phyloP scores from a whole-genome alignment of 2,329 filamentous ascomycete species.

The Beauveria pseudobassiana region DNA sequence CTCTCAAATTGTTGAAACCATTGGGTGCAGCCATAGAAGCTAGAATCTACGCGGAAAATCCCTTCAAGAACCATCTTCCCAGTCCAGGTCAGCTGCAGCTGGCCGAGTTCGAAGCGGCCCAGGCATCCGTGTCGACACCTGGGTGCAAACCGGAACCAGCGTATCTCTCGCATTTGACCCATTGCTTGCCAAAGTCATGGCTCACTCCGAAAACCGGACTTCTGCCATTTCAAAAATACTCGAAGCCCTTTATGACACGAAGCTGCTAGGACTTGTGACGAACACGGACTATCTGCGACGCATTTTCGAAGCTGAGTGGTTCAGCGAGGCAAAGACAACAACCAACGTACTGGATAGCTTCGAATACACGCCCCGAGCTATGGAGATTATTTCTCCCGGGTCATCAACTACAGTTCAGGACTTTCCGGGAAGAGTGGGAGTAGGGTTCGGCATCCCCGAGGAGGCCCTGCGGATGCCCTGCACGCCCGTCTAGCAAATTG shows the following conservation, averaged over 20 bases:
- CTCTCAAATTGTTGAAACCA: constrained; percentile 11
- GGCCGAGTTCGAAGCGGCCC: constrained; percentile 43
- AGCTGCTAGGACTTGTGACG: constrained; percentile 40
- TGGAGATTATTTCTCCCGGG: constrained; percentile 49
- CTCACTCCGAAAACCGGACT: constrained; percentile 31
- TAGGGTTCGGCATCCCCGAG: constrained; percentile 52
- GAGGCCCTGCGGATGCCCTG: constrained; percentile 55
- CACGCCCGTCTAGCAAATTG: constrained; percentile 51
- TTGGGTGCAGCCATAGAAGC: constrained; percentile 30
- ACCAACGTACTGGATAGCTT: constrained; percentile 49
- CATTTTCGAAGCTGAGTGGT: constrained; percentile 39
- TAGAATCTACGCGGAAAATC: constrained; percentile 41
- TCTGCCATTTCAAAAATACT: constrained; percentile 37
- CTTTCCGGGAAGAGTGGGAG: constrained; percentile 45
- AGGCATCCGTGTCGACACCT: constrained; percentile 53
- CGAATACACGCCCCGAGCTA: constrained; percentile 38
- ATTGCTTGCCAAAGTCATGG: constrained; percentile 51
- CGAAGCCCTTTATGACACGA: constrained; percentile 35
- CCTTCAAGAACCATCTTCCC: constrained; percentile 49
- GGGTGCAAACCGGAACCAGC: constrained; percentile 50
- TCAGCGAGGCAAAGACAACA: constrained; percentile 42
- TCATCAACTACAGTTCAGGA: constrained; percentile 54
- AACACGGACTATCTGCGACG: constrained; percentile 49
- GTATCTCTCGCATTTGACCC: constrained; percentile 53
- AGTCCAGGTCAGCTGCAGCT: constrained; percentile 51